Conservation (phyloP, 148 eudicot genomes). For the Persicaria maculosa region DNA sequence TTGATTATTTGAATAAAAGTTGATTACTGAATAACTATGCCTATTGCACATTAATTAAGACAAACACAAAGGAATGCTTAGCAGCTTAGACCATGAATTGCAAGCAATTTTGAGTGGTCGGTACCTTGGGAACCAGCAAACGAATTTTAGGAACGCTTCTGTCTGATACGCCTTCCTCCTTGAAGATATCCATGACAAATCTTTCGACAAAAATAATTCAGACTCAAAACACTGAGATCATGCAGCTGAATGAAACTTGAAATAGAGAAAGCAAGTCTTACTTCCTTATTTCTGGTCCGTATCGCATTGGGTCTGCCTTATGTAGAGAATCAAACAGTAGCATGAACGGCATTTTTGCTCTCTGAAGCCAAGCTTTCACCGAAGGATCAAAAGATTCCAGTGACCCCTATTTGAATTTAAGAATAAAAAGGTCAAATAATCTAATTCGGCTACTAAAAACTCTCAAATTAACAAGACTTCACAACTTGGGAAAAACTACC, state of each 20-base stretch:
- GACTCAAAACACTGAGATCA: neutral
- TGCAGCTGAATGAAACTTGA: neutral
- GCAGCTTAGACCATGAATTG: neutral
- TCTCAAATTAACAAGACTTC: neutral
- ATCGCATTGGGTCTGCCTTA: constrained; percentile 24
- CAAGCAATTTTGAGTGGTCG: neutral
- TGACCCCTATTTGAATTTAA: constrained; percentile 38
- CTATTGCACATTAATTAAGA: neutral
- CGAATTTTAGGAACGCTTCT: constrained; percentile 35
- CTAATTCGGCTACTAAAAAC: neutral
- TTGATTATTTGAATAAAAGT: neutral
- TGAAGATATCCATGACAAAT: constrained; percentile 47
- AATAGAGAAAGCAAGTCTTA: constrained; percentile 13
- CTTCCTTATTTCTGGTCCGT: constrained; percentile 48
- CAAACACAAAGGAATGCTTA: neutral
- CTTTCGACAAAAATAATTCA: constrained; percentile 22
- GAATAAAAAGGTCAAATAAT: neutral
- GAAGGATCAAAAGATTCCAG: constrained; percentile 59
- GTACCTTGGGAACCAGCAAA: constrained; percentile 54
- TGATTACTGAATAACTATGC: no score
- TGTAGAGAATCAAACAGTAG: constrained; percentile 58
- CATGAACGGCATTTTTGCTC: constrained; percentile 42
- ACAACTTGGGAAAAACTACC: neutral
- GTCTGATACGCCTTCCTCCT: constrained; percentile 31
- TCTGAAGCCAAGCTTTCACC: constrained; percentile 32